Evolutionary conservation across 2,329 filamentous ascomycete species (phyloP), one percentile per base, ranked within the genome.

Genomic region (Simplicillium aogashimaense): DNA sequence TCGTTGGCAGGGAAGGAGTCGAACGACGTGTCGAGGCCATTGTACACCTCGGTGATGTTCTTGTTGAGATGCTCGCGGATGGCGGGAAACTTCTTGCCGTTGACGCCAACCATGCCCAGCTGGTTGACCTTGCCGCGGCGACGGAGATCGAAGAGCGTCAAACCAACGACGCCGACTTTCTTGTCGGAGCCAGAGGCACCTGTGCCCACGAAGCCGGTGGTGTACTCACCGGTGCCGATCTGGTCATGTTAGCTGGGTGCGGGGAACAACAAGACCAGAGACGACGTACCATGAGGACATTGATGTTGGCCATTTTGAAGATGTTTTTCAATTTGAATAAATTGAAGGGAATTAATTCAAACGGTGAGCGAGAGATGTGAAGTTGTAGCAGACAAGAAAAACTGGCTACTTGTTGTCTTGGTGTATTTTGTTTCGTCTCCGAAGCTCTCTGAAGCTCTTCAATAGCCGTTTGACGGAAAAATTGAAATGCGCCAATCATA

Each of bases 151-250:
- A 95, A 94, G 50, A 95, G 70, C 17, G 86, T 90, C 58, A 95
- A 67, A 32, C 86, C 89, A 14, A 95, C 89, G 9, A 95, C 90
- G 43, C 90, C 89, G 37, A 95, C 84, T 64, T 95, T 95, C 70
- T 95, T 95, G 72, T 95, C 90, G 37, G 87, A 94, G 10, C 76
- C 81, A 4, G 87, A 94, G 38, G 81, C 83, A 44, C 82, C 83
- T 45, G 80, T 81, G 43, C 86, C 87, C 42, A 95, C 88, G 52
- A 92, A 95, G 43, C 89, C 89, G 34, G 90, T 95, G 53, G 90
- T 95, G 72, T 95, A 95, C 73, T 95, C 89, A 55, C 89, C 90
- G 10, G 89, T 95, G 48, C 89, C 89, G 43, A 95, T 77, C 83
- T 81, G 45, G 16, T 25, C 25, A 35, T 50, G 36, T 38, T 8